These are phyloP conservation scores for Santalum album DNA, from an alignment of 164 flowering plant species.

Conservation along the genomic window DNA sequence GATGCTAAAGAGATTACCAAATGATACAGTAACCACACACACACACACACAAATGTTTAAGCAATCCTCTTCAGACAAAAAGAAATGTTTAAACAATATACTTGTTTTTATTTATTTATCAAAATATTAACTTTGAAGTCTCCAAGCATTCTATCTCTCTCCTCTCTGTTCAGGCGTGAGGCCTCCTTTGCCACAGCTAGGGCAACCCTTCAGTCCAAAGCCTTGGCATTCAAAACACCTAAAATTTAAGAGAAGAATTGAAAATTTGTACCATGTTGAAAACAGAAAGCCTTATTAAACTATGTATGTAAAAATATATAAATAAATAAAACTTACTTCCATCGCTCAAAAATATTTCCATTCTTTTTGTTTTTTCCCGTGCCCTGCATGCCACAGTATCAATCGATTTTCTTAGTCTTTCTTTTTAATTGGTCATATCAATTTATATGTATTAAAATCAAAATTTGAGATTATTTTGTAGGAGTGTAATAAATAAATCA, in stretches of 20 bases:
- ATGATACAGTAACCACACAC: no score
- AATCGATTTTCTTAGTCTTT: neutral
- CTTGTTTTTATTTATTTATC: no score
- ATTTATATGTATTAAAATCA: no score
- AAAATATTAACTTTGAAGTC: no score
- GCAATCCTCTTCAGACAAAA: no score
- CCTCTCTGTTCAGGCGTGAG: slow-evolving; percentile 74
- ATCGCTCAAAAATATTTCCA: slow-evolving; percentile 81
- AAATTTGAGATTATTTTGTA: no score
- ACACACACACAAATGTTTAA: no score
- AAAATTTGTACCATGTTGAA: no score
- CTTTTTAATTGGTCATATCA: neutral
- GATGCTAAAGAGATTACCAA: no score
- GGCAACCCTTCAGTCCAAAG: slow-evolving; percentile 75
- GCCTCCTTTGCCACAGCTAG: slow-evolving; percentile 71
- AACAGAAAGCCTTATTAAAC: neutral
- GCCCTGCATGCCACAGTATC: slow-evolving; percentile 29
- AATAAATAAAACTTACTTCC: slow-evolving; percentile 59
- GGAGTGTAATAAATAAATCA: no score
- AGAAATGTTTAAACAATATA: no score
- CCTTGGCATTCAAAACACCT: slow-evolving; percentile 94
- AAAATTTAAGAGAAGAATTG: no score
- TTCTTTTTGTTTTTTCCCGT: slow-evolving; percentile 86
- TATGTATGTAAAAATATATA: neutral
- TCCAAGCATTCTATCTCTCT: slow-evolving; percentile 27